Evolutionary conservation across 768 basidiomycete genomes (phyloP), one percentile per base, ranked within the genome.

Genomic region (Lactarius quietus): DNA sequence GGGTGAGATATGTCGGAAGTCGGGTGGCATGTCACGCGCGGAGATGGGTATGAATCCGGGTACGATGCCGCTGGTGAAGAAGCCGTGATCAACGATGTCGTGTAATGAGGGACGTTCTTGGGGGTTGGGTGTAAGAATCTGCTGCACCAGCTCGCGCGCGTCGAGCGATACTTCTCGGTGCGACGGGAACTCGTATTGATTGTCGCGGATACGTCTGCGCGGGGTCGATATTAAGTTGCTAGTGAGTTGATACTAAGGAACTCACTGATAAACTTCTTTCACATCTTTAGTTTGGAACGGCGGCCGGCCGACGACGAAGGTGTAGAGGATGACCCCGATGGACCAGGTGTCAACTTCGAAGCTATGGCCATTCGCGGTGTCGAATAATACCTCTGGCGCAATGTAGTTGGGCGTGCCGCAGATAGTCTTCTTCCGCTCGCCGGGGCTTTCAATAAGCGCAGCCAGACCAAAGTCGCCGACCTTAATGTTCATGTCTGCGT

Each of bases 321-420:
- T 99, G 73, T 98, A 98, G 68, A 98, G 78, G 65, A 98, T 98
- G 61, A 99, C 96, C 17, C 96, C 96, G 57, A 96, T 89, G 2
- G 92, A 94, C 96, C 96, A 99, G 10, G 94, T 91, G 74, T 99
- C 96, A 33, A 98, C 96, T 78, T 99, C 97, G 70, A 97, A 99
- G 73, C 92, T 95, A 76, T 99, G 96, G 1, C 96, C 95, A 68
- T 94, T 95, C 20, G 88, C 92, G 29, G 90, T 93, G 74, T 98
- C 95, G 74, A 96, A 97, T 69, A 99, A 79, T 28, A 98, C 95
- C 74, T 98, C 96, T 0, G 97, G 97, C 0, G 97, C 96, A 68
- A 99, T 98, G 74, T 99, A 98, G 74, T 99, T 98, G 2, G 96
- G 97, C 0, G 96, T 99, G 1, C 96, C 96, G 70, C 97, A 98